Evolutionary conservation across 345 rosid species (phyloP).

Genomic region (Acer saccharum): DNA sequence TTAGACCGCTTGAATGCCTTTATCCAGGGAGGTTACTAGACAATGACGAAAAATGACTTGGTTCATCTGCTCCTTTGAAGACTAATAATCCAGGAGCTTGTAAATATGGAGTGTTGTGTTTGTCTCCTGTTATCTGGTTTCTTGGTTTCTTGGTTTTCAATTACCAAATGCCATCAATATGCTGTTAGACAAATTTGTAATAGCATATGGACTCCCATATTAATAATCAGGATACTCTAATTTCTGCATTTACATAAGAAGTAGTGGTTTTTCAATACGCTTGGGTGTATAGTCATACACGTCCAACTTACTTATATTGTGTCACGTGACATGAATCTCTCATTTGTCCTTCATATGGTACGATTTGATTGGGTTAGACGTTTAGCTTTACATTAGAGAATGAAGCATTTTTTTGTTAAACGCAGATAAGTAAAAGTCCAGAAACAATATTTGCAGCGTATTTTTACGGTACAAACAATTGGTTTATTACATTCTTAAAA

Average conservation of each 20-base stretch:
- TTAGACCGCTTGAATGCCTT: slow-evolving; percentile 83
- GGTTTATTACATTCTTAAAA: no score
- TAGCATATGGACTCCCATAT: slow-evolving; percentile 14
- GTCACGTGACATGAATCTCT: no score
- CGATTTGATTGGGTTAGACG: no score
- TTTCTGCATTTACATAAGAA: not conserved
- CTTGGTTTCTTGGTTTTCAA: slow-evolving; percentile 4
- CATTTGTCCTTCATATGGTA: no score
- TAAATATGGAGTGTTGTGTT: slow-evolving; percentile 26
- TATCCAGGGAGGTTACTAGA: slow-evolving; percentile 95
- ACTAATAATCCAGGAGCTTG: slow-evolving; percentile 25
- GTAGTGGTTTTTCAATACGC: not conserved
- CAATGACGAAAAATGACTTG: slow-evolving; percentile 33
- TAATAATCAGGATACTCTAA: not conserved
- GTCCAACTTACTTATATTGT: no score
- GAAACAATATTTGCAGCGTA: no score
- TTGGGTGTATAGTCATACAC: no score
- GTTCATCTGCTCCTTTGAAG: slow-evolving; percentile 3
- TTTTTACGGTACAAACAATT: no score
- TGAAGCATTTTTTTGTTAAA: no score
- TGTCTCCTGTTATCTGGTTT: slow-evolving; percentile 1
- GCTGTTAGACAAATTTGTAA: slow-evolving; percentile 12
- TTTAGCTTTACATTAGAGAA: no score
- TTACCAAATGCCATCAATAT: not conserved
- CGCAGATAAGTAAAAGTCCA: no score